These are phyloP conservation scores for Trichoderma koningiopsis DNA, from an alignment of 2,329 filamentous ascomycete genomes.

Conservation along the genomic window DNA sequence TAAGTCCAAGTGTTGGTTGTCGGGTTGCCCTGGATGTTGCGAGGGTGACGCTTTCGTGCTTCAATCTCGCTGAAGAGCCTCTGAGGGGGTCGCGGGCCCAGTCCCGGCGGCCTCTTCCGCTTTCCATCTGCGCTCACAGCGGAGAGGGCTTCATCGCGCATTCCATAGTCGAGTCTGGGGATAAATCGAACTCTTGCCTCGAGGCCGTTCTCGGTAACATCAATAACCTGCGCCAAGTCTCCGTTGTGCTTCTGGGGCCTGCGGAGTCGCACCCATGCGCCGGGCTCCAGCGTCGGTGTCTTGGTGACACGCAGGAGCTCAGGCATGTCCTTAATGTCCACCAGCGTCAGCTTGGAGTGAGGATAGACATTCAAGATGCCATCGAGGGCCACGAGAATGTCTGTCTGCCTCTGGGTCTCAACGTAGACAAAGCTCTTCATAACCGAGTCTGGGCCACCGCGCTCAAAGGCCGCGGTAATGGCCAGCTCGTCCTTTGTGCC, in stretches of 20 bases:
- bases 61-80: constrained; percentile 91
- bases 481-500: constrained; percentile 78
- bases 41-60: constrained; percentile 81
- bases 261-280: constrained; percentile 88
- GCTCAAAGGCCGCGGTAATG: constrained; percentile 90
- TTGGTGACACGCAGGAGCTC: constrained; percentile 91
- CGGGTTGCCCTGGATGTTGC: constrained; percentile 64
- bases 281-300: constrained; percentile 79
- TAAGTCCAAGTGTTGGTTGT: constrained; percentile 83
- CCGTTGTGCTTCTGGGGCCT: constrained; percentile 79
- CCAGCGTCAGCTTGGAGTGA: constrained; percentile 79
- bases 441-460: constrained; percentile 71
- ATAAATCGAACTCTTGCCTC: constrained; percentile 87
- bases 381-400: constrained; percentile 81
- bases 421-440: constrained; percentile 97
- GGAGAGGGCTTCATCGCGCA: constrained; percentile 70
- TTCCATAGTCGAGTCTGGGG: constrained; percentile 86
- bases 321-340: constrained; percentile 96
- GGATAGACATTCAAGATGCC: constrained; percentile 89
- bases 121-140: constrained; percentile 63
- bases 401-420: constrained; percentile 83
- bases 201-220: constrained; percentile 89
- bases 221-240: constrained; percentile 88
- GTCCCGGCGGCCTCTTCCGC: constrained; percentile 70
- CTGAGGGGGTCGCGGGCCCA: constrained; percentile 76